Evolutionary conservation across 1,284 basidiomycete genomes (phyloP).

Genomic region (Ustilago trichophora): DNA sequence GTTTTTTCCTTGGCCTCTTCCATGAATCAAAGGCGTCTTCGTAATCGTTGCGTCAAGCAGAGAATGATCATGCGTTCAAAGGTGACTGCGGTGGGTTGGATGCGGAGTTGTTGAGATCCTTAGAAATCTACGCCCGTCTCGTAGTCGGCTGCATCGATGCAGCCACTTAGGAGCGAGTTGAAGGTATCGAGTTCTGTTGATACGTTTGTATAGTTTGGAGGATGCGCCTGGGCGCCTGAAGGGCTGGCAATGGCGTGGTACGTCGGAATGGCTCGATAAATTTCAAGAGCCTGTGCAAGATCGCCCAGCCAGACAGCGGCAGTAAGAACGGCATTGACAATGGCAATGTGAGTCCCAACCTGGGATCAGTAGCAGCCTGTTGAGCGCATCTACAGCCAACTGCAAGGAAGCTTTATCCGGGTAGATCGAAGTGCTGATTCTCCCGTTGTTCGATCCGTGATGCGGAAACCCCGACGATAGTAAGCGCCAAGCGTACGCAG

Average conservation of each 20-base stretch:
- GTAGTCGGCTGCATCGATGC: constrained; percentile 36
- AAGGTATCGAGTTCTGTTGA: constrained; percentile 38
- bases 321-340: constrained; percentile 36
- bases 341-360: constrained; percentile 15
- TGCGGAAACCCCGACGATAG: constrained; percentile 1
- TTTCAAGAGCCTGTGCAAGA: constrained; percentile 26
- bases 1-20: constrained; percentile 46
- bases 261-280: constrained; percentile 27
- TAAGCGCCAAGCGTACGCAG: constrained; percentile 23
- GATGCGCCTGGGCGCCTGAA: neutral
- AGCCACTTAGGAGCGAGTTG: constrained; percentile 38
- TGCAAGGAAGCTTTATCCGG: constrained; percentile 9
- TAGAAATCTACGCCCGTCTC: constrained; percentile 25
- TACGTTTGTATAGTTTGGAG: neutral
- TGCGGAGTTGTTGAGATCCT: constrained; percentile 17
- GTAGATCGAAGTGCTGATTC: constrained; percentile 34
- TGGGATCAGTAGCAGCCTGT: constrained; percentile 1
- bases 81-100: constrained; percentile 33
- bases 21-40: constrained; percentile 54
- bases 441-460: constrained; percentile 9
- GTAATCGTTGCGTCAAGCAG: constrained; percentile 45
- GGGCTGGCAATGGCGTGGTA: neutral
- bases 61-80: constrained; percentile 55
- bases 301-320: constrained; percentile 35
- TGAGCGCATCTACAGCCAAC: constrained; percentile 21